Base-by-base conservation (phyloP, 176 grass and related monocot species). In the Oropetium thomaeum region DNA sequence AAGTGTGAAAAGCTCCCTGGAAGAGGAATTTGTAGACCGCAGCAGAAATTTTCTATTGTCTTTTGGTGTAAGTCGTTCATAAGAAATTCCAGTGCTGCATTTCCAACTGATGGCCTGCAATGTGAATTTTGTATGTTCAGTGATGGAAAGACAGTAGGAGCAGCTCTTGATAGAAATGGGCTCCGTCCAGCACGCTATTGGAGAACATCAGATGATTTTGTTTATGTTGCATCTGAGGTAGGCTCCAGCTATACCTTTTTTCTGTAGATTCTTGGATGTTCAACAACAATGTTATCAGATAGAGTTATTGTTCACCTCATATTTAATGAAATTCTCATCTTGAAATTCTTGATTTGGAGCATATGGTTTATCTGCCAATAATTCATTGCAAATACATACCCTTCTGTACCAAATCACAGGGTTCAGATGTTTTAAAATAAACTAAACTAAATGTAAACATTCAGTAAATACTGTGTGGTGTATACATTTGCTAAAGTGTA, bases 211-310 rank as follows among this genome's bases (percentile, higher is more conserved):
- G 96, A 99, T 84, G 96, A 90, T 82, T 84, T 99, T 74, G 96
- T 99, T 82, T 99, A 99, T 92, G 96, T 99, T 81, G 92, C 96
- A 84, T 99, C 96, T 73, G 96, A 99, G 92, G 96, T 99, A 90
- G 66, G 45, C 53, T 60, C 49, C 1, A 75, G 57, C 38, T 88
- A 33, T 69, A 90, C 43, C 30, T 23, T 81, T 71, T 61, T 89
- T 65, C 52, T 77, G 25, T 62, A 61, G 72, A 62, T 80, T 70
- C 28, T 44, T 69, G 37, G 37, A 65, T 67, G 37, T 65, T 89
- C 5, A 29, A 15, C 19, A 44, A 32, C 55, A 75, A 48, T 70
- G 81, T 75, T 15, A 49, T 75, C 14, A 55, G 37, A 75, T 38
- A 55, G 16, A 78, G 69, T 40, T 31, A 3, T 15, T 70, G 65